Percentiles rank a stretch among this genome's conserved stretches.
Evolutionary conservation across 2,329 filamentous ascomycete species (phyloP).

Genomic region (Xylariales sp.): DNA sequence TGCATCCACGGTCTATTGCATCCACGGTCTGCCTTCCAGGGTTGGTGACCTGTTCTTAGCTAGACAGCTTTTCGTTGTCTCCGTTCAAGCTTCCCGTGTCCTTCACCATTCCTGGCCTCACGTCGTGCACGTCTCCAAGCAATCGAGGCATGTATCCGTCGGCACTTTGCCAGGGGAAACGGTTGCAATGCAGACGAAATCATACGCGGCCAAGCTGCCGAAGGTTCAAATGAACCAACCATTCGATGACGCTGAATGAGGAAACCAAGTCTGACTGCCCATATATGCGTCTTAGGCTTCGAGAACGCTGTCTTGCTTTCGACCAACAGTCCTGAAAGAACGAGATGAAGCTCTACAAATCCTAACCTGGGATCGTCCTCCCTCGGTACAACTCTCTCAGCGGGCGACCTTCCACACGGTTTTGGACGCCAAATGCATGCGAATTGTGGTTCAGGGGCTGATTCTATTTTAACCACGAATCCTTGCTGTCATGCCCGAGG

Average conservation of each 20-base stretch:
- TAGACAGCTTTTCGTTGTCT: no score
- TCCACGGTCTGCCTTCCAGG: no score
- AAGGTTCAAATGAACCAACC: neutral
- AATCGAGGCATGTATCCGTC: slow-evolving; percentile 1
- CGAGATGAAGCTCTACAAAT: slow-evolving; percentile 1
- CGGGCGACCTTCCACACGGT: no score
- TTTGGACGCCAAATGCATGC: no score
- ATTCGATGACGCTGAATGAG: neutral
- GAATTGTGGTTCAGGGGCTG: no score
- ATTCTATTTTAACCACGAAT: slow-evolving; percentile 11
- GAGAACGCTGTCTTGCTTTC: no score
- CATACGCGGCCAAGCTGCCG: neutral
- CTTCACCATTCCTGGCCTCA: neutral
- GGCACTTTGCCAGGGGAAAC: neutral
- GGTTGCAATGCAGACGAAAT: neutral
- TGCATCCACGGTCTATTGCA: no score
- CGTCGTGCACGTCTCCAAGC: neutral
- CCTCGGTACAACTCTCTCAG: neutral
- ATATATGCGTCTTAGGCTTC: no score
- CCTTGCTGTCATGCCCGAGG: slow-evolving; percentile 11
- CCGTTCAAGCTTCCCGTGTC: neutral
- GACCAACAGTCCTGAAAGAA: neutral
- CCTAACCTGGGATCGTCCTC: no score
- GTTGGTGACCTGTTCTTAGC: no score
- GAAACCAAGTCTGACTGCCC: neutral